phyloP scores from a whole-genome alignment of 2,329 filamentous ascomycete genomes.

The Fusarium sp. region DNA sequence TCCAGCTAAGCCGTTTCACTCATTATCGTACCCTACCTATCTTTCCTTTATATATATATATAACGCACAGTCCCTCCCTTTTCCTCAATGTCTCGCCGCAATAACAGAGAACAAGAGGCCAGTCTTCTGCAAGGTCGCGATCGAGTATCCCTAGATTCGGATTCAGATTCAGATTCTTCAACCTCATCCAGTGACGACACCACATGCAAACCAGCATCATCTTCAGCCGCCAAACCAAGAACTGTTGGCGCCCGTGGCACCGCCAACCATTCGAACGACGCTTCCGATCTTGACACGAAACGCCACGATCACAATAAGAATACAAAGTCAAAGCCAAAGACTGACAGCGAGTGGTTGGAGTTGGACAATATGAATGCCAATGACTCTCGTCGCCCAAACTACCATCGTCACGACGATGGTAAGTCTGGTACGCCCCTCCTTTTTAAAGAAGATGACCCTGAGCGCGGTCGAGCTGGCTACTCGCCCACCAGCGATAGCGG shows the following conservation, averaged over 20 bases:
- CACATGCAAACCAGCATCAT: conserved; percentile 47
- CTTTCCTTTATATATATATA: conserved; percentile 12
- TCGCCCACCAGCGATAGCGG: conserved; percentile 29
- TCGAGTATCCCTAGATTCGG: conserved; percentile 27
- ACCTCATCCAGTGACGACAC: conserved; percentile 42
- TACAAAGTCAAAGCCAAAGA: conserved; percentile 51
- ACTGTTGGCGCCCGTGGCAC: conserved; percentile 44
- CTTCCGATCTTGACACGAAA: conserved; percentile 48
- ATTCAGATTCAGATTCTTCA: conserved; percentile 12
- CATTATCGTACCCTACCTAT: conserved; percentile 25
- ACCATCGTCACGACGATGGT: conserved; percentile 61
- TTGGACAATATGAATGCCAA: conserved; percentile 58
- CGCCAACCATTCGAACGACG: conserved; percentile 45
- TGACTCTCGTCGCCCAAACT: conserved; percentile 56
- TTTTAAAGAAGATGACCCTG: conserved; percentile 51
- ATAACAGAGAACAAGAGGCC: conserved; percentile 41
- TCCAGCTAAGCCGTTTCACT: conserved; percentile 30
- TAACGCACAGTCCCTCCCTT: conserved; percentile 7
- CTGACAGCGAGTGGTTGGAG: conserved; percentile 43
- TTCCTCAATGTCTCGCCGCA: conserved; percentile 42
- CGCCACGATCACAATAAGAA: conserved; percentile 50
- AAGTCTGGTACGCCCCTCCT: conserved; percentile 60
- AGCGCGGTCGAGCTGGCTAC: conserved; percentile 44
- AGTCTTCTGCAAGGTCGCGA: conserved; percentile 39
- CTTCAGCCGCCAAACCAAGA: conserved; percentile 41